These are phyloP conservation scores for Talaromyces piceae DNA, from an alignment of 2,329 filamentous ascomycete species.

Conservation along the genomic window DNA sequence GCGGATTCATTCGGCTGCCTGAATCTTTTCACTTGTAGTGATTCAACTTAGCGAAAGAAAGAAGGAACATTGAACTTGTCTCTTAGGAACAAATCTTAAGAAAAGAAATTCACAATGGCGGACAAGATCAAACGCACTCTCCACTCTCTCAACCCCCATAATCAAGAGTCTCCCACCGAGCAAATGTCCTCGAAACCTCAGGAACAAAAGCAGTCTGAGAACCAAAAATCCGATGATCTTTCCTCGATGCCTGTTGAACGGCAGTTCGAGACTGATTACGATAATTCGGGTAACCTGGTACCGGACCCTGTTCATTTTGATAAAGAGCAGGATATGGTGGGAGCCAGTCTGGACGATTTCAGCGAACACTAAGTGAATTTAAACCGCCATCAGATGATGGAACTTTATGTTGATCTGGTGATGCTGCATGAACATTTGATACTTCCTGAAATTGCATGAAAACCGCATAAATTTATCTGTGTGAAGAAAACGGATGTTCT, in stretches of 20 bases:
- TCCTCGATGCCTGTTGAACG: constrained; percentile 7
- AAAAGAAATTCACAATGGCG: background rate
- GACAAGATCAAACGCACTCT: background rate
- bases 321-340: constrained; percentile 9
- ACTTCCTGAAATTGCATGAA: too few species aligned
- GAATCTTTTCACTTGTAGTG: background rate
- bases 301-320: constrained; percentile 9
- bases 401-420: too few species aligned
- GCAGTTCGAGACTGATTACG: constrained; percentile 12
- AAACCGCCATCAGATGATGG: too few species aligned
- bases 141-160: background rate
- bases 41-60: background rate
- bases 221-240: constrained; percentile 2
- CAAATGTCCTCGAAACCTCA: background rate
- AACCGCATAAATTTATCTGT: too few species aligned
- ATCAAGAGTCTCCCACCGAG: background rate
- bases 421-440: too few species aligned
- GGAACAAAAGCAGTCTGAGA: background rate
- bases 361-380: too few species aligned
- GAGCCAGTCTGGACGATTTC: constrained; percentile 9
- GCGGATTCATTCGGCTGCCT: background rate
- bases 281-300: constrained; percentile 6
- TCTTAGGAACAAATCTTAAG: background rate
- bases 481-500: too few species aligned
- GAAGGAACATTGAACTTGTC: background rate